Conservation (phyloP, 2,329 filamentous ascomycete genomes). For the Sporothrix dimorphospora region DNA sequence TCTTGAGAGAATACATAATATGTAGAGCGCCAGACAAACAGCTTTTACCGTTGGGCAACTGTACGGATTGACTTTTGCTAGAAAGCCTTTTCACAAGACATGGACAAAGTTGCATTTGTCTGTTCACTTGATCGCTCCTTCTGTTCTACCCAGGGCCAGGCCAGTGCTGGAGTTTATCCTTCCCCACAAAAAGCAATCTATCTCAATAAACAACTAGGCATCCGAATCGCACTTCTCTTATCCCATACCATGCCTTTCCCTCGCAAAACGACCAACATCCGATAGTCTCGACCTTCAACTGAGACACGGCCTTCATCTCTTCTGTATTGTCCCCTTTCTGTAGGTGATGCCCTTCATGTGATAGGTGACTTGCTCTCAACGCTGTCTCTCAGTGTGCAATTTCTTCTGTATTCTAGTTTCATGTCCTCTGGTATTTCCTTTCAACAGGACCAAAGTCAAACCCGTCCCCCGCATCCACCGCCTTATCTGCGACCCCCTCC, state of each 20-base stretch:
- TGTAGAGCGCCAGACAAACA: too few relatives aligned
- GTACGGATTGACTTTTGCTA: too few relatives aligned
- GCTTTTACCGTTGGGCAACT: too few relatives aligned
- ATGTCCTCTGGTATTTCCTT: too few relatives aligned
- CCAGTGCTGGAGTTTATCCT: background rate
- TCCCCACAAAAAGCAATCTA: conserved; percentile 11
- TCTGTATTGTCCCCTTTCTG: background rate
- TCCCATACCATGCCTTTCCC: too few relatives aligned
- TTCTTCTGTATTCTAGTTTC: too few relatives aligned
- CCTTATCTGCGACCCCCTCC: background rate
- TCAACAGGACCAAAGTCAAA: background rate
- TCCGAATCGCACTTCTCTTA: background rate
- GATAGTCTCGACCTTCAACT: background rate
- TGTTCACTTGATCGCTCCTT: background rate
- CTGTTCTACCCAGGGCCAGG: too few relatives aligned
- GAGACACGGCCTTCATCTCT: background rate
- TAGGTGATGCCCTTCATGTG: too few relatives aligned
- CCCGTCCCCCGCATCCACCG: background rate
- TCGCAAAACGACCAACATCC: background rate
- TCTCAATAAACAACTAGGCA: background rate
- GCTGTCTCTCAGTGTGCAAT: too few relatives aligned
- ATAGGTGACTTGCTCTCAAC: too few relatives aligned
- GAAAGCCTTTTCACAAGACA: too few relatives aligned
- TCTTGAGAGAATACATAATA: too few relatives aligned
- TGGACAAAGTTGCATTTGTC: background rate